A percentile compares a stretch with the other conserved stretches of the same genome.
These are phyloP conservation scores for Fusarium camptoceras DNA, from an alignment of 2,329 filamentous ascomycete genomes.

Conservation along the genomic window DNA sequence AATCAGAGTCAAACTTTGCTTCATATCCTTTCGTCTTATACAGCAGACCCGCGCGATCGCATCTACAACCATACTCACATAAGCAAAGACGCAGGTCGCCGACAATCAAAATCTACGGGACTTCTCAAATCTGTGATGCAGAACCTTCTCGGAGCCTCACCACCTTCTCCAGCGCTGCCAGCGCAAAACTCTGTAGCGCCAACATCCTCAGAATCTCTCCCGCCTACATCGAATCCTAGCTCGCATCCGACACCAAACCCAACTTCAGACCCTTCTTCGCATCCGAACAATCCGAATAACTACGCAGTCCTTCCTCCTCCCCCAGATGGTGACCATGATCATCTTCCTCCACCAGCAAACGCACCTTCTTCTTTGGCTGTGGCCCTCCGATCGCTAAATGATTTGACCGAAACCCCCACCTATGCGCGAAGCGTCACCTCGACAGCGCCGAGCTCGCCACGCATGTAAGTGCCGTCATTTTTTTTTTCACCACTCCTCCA, in stretches of 20 bases:
- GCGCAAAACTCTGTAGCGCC: conserved; percentile 48
- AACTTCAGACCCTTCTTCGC: conserved; percentile 39
- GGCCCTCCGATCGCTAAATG: conserved; percentile 57
- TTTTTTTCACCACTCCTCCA: conserved; percentile 17
- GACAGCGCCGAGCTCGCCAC: conserved; percentile 68
- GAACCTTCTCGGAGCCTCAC: conserved; percentile 53
- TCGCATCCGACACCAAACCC: conserved; percentile 44
- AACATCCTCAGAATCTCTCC: conserved; percentile 37
- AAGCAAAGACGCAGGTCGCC: conserved; percentile 48
- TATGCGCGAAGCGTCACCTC: conserved; percentile 68
- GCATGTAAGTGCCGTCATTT: conserved; percentile 61
- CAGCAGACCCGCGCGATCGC: conserved; percentile 14
- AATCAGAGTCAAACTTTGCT: conserved; percentile 8
- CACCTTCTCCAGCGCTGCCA: conserved; percentile 45
- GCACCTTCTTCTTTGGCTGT: conserved; percentile 53
- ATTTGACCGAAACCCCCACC: conserved; percentile 65
- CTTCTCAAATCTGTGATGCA: conserved; percentile 61
- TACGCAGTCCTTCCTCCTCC: conserved; percentile 52
- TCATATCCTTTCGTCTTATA: conserved; percentile 3
- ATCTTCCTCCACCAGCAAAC: conserved; percentile 44
- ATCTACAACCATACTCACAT: conserved; percentile 22
- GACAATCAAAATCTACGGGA: conserved; percentile 56
- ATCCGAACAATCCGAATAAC: conserved; percentile 46
- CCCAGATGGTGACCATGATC: conserved; percentile 47
- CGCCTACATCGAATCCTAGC: conserved; percentile 33